Conservation (phyloP, 768 basidiomycete species). For the Boletus vermiculosoides region DNA sequence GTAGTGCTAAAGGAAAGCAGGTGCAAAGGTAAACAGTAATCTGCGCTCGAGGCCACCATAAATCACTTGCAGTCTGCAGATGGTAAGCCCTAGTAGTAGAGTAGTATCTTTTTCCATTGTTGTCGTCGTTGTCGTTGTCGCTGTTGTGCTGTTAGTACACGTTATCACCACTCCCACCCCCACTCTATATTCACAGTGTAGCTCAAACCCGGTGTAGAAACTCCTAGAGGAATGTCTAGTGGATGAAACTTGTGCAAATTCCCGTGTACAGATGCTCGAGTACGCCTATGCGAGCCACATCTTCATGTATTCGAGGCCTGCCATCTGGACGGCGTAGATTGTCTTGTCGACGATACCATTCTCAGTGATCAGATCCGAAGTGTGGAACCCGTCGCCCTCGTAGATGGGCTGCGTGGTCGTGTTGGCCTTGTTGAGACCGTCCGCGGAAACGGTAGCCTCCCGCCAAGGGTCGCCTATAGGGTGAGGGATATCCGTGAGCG, state of each 20-base stretch:
- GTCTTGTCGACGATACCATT: slow-evolving; percentile 49
- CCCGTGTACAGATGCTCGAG: neutral
- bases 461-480: slow-evolving; percentile 68
- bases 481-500: neutral
- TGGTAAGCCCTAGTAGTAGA: too few relatives aligned
- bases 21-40: too few relatives aligned
- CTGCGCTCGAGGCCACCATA: too few relatives aligned
- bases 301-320: slow-evolving; percentile 52
- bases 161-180: too few relatives aligned
- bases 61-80: too few relatives aligned
- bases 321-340: slow-evolving; percentile 50
- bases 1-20: too few relatives aligned
- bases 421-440: slow-evolving; percentile 43
- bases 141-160: too few relatives aligned
- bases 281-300: slow-evolving; percentile 46
- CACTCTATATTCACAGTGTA: too few relatives aligned
- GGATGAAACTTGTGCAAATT: neutral
- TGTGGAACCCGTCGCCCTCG: slow-evolving; percentile 64
- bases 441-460: slow-evolving; percentile 64
- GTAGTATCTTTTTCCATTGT: too few relatives aligned
- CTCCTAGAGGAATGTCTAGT: too few relatives aligned
- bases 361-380: slow-evolving; percentile 51
- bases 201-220: too few relatives aligned
- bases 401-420: slow-evolving; percentile 56
- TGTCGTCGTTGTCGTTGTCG: too few relatives aligned